phyloP scores from a whole-genome alignment of 805 yeast genomes.

The Ogataea sp. region DNA sequence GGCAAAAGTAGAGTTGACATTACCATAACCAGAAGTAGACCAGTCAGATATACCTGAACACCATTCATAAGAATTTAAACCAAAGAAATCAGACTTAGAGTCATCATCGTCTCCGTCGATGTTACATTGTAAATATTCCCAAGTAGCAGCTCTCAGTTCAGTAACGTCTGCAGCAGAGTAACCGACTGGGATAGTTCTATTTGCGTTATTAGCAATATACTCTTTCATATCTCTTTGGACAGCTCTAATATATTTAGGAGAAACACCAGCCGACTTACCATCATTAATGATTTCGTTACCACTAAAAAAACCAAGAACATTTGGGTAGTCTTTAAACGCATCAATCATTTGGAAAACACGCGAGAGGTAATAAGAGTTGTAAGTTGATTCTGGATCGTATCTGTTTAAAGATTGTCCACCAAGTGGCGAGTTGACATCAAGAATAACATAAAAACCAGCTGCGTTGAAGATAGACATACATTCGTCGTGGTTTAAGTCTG shows the following conservation, averaged over 20 bases:
- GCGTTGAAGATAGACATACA: slow-evolving; percentile 86
- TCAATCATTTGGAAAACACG: slow-evolving; percentile 82
- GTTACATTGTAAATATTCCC: slow-evolving; percentile 79
- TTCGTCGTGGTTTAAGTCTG: slow-evolving; percentile 79
- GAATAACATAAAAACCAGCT: slow-evolving; percentile 83
- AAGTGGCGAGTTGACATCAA: slow-evolving; percentile 79
- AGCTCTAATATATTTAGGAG: slow-evolving; percentile 81
- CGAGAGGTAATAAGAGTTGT: slow-evolving; percentile 59
- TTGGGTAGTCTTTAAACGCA: slow-evolving; percentile 77
- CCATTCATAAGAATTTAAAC: slow-evolving; percentile 94
- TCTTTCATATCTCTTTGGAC: slow-evolving; percentile 88
- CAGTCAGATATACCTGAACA: slow-evolving; percentile 72
- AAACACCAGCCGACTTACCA: slow-evolving; percentile 46
- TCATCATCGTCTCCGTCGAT: slow-evolving; percentile 45
- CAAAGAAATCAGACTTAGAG: slow-evolving; percentile 84
- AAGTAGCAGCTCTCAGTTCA: slow-evolving; percentile 62
- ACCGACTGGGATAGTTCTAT: slow-evolving; percentile 87
- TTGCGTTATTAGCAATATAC: slow-evolving; percentile 58
- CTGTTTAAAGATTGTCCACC: slow-evolving; percentile 63
- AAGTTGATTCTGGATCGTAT: slow-evolving; percentile 59
- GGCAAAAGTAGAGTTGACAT: slow-evolving; percentile 45
- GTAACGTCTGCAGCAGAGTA: slow-evolving; percentile 88
- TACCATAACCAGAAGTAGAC: slow-evolving; percentile 61
- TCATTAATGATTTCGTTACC: slow-evolving; percentile 92
- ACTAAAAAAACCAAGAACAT: slow-evolving; percentile 79